These are phyloP conservation scores for Eremothecium sinecaudum DNA, from an alignment of 1,139 yeast species.

Conservation along the genomic window DNA sequence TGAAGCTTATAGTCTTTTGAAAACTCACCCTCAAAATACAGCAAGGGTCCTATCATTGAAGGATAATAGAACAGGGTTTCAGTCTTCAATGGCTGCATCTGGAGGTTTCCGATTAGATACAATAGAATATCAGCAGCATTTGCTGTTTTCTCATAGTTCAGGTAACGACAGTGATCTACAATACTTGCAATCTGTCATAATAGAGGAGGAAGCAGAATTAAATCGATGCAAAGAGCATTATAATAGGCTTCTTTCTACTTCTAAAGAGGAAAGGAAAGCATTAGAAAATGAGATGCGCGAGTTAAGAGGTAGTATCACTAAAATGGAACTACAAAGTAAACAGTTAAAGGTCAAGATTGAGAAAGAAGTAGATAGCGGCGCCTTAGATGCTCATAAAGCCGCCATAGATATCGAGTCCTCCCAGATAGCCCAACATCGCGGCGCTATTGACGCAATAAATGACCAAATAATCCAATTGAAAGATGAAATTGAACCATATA, in stretches of 20 bases:
- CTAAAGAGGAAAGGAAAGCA: slow-evolving; percentile 10
- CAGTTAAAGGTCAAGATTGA: slow-evolving; percentile 20
- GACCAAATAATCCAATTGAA: slow-evolving; percentile 19
- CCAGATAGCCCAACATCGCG: slow-evolving; percentile 23
- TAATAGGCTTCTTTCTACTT: slow-evolving; percentile 11
- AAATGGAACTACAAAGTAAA: slow-evolving; percentile 17
- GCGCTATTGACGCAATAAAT: slow-evolving; percentile 25
- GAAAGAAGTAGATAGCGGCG: slow-evolving; percentile 36
- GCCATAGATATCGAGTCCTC: slow-evolving; percentile 25
- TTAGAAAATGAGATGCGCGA: slow-evolving; percentile 11
- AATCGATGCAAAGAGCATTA: slow-evolving; percentile 14
- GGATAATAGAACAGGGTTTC: slow-evolving; percentile 39
- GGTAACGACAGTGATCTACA: neutral
- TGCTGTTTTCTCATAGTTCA: slow-evolving; percentile 8
- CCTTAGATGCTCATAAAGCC: slow-evolving; percentile 29
- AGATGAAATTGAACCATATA: slow-evolving; percentile 19
- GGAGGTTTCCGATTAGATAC: slow-evolving; percentile 54
- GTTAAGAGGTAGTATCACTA: slow-evolving; percentile 9
- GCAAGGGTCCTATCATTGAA: slow-evolving; percentile 39
- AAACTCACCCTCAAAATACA: slow-evolving; percentile 36
- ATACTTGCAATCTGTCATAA: slow-evolving; percentile 11
- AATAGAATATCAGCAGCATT: slow-evolving; percentile 34
- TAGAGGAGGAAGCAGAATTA: slow-evolving; percentile 20
- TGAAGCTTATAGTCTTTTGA: slow-evolving; percentile 42
- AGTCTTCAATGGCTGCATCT: slow-evolving; percentile 32